Conservation (phyloP, 139 green algal species). For the Chara braunii region DNA sequence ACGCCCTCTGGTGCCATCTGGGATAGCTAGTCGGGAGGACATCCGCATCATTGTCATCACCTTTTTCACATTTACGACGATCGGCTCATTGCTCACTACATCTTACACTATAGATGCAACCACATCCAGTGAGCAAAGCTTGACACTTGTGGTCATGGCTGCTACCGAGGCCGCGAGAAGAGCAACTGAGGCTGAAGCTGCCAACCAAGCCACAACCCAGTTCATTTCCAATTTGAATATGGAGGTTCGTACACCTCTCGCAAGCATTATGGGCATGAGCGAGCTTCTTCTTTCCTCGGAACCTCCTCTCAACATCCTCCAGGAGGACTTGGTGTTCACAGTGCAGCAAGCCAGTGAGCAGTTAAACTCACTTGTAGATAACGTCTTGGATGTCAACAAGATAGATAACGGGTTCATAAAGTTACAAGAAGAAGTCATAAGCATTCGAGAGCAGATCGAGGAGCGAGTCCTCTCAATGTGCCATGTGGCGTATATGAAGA, state of each 20-base stretch:
- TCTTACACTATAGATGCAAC: not conserved
- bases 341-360: not conserved
- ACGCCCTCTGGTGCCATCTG: too few relatives aligned
- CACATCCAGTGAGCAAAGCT: not conserved
- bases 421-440: not conserved
- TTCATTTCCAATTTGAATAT: not conserved
- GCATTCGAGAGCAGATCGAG: not conserved
- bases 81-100: too few relatives aligned
- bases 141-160: not conserved
- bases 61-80: too few relatives aligned
- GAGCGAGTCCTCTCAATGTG: not conserved
- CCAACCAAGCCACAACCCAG: not conserved
- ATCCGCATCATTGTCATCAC: too few relatives aligned
- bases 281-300: not conserved
- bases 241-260: not conserved
- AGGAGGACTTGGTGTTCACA: not conserved
- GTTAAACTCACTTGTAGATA: not conserved
- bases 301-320: not conserved
- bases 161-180: not conserved
- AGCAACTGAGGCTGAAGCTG: not conserved
- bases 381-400: not conserved
- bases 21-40: too few relatives aligned
- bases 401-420: not conserved
- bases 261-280: not conserved
- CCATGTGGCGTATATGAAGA: not conserved